Base-by-base conservation (phyloP, 768 basidiomycete species). In the Termitomyces sp. region DNA sequence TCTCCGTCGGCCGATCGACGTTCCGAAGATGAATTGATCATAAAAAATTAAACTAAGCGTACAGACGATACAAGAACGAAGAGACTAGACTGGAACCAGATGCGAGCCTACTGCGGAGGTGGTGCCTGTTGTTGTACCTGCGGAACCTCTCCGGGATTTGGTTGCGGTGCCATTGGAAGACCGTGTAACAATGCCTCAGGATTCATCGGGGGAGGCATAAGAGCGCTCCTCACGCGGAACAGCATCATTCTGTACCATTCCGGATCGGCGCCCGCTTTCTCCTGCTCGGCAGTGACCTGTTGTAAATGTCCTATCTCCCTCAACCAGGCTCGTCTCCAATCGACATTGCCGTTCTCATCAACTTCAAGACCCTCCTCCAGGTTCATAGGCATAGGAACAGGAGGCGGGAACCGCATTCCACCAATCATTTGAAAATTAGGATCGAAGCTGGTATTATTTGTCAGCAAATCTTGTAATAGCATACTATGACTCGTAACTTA, bases 231-330 rank as follows among this genome's bases (percentile, higher is more conserved):
- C 46, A 93, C 84, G n/a, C 89, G 84, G 67, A 89, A 79, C 9
- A 92, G 68, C 90, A 93, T 93, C 83, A 89, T 87, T 62, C 87
- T 77, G 66, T 86, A 94, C 91, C 91, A 94, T 62, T 93, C 91
- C 48, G 84, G 85, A 53, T 90, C 89, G 3, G 82, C 87, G 33
- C 87, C 88, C 20, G 84, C 83, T 72, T 91, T 92, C 69, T 93
- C 89, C 68, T 93, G 91, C 65, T 93, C 88, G 9, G 74, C 79
- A 0, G 92, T 88, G n/a, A 91, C 74, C 63, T 88, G 85, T 66
- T 88, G 86, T 58, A 94, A 74, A 67, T 83, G 84, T 9, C 80
- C 80, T 51, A 94, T 80, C 73, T 94, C 92, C 70, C 93, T 93
- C 57, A 87, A 74, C 87, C 92, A 88, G 49, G 87, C 85, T 32